phyloP scores from a whole-genome alignment of 208 protist species.

The Trichomonas tenax region DNA sequence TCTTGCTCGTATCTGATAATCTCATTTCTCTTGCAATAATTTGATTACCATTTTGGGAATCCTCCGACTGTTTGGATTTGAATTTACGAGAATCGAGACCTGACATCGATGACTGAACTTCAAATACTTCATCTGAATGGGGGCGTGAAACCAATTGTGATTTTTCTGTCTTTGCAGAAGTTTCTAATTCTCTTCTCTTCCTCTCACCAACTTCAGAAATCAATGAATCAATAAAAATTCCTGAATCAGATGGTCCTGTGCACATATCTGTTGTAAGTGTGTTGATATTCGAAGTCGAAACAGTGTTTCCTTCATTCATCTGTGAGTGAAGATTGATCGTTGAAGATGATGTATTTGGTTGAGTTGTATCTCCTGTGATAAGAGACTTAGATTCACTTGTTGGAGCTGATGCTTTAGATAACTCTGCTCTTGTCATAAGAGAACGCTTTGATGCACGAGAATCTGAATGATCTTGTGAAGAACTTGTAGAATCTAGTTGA shows the following conservation, averaged over 20 bases:
- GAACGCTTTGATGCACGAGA: no score
- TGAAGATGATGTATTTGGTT: background rate
- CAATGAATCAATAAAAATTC: background rate
- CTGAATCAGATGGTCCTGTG: background rate
- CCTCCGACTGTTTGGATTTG: background rate
- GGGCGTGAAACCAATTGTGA: background rate
- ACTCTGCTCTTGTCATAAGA: background rate
- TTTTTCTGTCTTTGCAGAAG: background rate
- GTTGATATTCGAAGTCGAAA: background rate
- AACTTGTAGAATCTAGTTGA: no score
- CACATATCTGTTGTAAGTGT: background rate
- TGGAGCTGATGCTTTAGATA: background rate
- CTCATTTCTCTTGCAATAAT: no score
- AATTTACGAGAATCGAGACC: background rate
- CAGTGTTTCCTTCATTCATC: background rate
- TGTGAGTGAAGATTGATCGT: background rate
- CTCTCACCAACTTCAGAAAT: background rate
- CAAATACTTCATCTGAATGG: background rate
- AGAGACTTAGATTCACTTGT: background rate
- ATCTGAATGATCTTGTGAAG: no score
- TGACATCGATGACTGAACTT: background rate
- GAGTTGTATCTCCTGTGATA: background rate
- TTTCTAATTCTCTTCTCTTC: background rate
- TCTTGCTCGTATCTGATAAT: no score
- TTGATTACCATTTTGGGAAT: no score